Conservation (phyloP, 495 filamentous ascomycete genomes). For the Usnea hakonensis region DNA sequence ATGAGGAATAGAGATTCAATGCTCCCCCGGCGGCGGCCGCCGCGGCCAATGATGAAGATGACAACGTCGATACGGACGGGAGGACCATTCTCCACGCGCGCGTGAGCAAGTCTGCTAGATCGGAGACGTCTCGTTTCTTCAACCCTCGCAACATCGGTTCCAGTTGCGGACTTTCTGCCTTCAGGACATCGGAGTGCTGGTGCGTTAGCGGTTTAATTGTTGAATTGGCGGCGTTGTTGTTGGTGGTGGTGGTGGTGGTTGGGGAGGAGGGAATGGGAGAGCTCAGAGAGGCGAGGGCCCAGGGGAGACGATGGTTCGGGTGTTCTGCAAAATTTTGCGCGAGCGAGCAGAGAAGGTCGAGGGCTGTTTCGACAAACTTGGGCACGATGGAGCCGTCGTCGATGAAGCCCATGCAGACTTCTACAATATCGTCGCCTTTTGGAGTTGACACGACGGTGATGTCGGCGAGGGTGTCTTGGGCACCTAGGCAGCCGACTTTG, state of each 20-base stretch:
- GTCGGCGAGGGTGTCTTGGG: conserved; percentile 45
- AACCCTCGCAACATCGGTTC: conserved; percentile 36
- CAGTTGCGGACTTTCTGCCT: conserved; percentile 26
- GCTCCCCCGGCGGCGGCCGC: background rate
- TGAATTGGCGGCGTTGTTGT: too few species aligned
- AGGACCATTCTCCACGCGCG: conserved; percentile 46
- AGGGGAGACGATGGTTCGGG: conserved; percentile 27
- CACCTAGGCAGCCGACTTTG: conserved; percentile 42
- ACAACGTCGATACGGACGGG: conserved; percentile 21
- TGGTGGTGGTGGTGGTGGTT: too few species aligned
- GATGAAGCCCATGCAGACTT: conserved; percentile 40
- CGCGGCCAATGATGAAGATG: too few species aligned
- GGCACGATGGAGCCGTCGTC: conserved; percentile 37
- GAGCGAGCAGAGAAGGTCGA: conserved; percentile 44
- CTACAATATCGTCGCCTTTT: conserved; percentile 34
- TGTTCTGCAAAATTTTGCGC: conserved; percentile 39
- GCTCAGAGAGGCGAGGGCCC: conserved; percentile 31
- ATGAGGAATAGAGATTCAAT: conserved; percentile 41
- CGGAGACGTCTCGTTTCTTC: conserved; percentile 40
- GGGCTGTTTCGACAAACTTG: conserved; percentile 36
- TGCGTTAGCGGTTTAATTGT: background rate
- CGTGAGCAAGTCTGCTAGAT: conserved; percentile 40
- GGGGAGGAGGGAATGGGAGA: too few species aligned
- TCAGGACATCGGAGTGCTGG: conserved; percentile 31
- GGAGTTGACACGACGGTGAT: conserved; percentile 44